These are phyloP conservation scores for Hypoxylon sp. DNA, from an alignment of 2,329 filamentous ascomycete species.

Conservation along the genomic window DNA sequence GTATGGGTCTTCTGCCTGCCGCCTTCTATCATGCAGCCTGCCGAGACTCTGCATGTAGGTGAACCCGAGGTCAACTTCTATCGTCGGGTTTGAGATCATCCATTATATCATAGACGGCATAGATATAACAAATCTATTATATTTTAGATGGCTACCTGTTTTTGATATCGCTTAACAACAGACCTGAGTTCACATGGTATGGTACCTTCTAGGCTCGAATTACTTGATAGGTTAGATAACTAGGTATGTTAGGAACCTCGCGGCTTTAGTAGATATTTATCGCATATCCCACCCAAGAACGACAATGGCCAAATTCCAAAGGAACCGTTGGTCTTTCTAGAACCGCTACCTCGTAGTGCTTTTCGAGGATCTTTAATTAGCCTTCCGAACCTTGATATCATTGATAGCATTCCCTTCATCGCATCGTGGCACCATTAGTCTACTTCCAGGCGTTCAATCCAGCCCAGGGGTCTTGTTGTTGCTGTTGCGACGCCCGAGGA, in stretches of 20 bases:
- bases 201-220: constrained; percentile 2
- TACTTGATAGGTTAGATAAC: background rate
- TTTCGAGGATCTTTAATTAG: constrained; percentile 14
- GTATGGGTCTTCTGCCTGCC: constrained; percentile 6
- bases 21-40: constrained; percentile 29
- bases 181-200: constrained; percentile 6
- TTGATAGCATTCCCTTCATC: constrained; percentile 27
- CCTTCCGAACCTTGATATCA: constrained; percentile 20
- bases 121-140: background rate
- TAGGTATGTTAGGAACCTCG: constrained; percentile 13
- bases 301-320: constrained; percentile 1
- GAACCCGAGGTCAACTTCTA: constrained; percentile 1
- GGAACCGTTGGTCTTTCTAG: constrained; percentile 15
- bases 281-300: constrained; percentile 15
- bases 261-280: constrained; percentile 26
- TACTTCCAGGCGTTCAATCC: constrained; percentile 66
- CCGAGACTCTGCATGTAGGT: constrained; percentile 20
- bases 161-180: constrained; percentile 1
- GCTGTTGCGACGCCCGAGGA: constrained; percentile 52
- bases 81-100: background rate
- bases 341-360: constrained; percentile 17
- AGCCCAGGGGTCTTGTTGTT: constrained; percentile 64
- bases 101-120: background rate
- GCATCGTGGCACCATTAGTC: constrained; percentile 24
- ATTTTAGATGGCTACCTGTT: background rate